phyloP scores from a whole-genome alignment of 2,329 filamentous ascomycete genomes.

The Fusarium sulawesiense region DNA sequence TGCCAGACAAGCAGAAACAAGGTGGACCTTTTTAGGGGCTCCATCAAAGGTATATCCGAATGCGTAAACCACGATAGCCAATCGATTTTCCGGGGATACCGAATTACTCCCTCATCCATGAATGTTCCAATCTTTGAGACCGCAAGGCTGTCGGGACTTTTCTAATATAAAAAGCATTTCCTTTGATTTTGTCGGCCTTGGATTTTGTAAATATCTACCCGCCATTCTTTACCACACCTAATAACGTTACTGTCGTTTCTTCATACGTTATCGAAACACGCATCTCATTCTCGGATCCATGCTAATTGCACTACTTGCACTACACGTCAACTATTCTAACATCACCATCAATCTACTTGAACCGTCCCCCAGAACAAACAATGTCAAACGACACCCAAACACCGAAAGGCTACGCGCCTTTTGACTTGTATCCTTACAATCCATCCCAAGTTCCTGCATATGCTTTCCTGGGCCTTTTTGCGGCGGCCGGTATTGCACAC shows the following conservation, averaged over 20 bases:
- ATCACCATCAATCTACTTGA: neutral
- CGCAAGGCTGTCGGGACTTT: accelerated
- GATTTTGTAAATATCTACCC: accelerated
- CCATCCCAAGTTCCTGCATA: neutral
- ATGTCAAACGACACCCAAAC: neutral
- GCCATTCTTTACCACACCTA: neutral
- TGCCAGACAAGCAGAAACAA: neutral
- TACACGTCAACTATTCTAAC: neutral
- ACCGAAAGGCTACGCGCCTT: neutral
- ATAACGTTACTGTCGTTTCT: neutral
- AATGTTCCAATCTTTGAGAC: neutral
- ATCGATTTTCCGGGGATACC: neutral
- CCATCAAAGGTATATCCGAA: neutral
- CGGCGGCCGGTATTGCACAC: neutral
- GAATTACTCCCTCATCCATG: neutral
- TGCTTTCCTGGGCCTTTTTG: neutral
- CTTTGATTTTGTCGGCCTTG: neutral
- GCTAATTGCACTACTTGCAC: too few relatives aligned
- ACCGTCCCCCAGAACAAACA: neutral
- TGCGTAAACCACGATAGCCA: neutral
- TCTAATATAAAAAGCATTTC: neutral
- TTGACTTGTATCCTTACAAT: neutral
- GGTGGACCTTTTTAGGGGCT: neutral
- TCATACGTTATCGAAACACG: accelerated
- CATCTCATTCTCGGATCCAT: neutral